These are phyloP conservation scores for Plasmodium gonderi DNA, from an alignment of 169 alveolate species.

Conservation along the genomic window DNA sequence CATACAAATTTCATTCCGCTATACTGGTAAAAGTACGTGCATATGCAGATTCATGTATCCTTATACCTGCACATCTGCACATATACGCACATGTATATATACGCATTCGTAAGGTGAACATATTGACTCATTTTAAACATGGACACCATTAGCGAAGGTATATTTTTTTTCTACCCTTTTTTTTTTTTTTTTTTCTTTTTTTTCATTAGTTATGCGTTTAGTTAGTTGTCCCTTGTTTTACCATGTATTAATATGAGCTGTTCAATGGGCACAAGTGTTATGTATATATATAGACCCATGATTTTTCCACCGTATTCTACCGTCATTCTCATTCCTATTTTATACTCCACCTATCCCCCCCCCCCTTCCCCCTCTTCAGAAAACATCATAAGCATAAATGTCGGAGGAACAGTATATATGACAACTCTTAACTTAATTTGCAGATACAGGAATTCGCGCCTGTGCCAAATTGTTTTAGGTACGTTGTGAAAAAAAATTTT, in stretches of 20 bases:
- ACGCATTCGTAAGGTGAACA: not conserved
- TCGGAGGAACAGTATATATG: conserved; percentile 65
- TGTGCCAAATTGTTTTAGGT: conserved; percentile 56
- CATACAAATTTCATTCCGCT: not conserved
- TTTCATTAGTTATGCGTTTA: too few relatives aligned
- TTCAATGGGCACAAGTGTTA: not conserved
- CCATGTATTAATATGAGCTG: not conserved
- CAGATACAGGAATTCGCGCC: conserved; percentile 43
- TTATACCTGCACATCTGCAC: not conserved
- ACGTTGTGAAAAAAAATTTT: not conserved
- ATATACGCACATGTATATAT: not conserved
- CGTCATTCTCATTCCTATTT: not conserved
- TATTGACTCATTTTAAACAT: not conserved
- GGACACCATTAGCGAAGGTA: conserved; percentile 36
- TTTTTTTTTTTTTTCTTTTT: too few relatives aligned
- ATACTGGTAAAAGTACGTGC: not conserved
- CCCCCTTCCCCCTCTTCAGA: conserved; percentile 8
- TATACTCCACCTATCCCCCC: not conserved
- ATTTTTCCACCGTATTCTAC: not conserved
- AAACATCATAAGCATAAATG: conserved; percentile 52
- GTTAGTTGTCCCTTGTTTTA: not conserved
- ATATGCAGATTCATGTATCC: not conserved
- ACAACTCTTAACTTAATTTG: conserved; percentile 53
- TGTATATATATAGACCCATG: too few relatives aligned
- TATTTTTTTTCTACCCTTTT: not conserved